Conservation (phyloP, 352 stramenopile species). For the Pythium monospermum region DNA sequence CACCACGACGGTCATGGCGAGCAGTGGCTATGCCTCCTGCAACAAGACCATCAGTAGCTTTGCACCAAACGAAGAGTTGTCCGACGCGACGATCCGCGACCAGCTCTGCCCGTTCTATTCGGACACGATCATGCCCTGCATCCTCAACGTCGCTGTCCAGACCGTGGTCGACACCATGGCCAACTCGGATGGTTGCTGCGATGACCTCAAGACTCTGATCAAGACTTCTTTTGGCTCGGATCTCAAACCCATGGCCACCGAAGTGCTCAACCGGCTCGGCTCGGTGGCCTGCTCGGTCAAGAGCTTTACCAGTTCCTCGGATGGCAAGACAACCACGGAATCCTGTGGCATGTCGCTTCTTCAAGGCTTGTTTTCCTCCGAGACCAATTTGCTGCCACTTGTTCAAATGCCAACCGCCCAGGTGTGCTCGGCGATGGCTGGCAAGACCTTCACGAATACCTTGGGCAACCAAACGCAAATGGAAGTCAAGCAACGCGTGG, state of each 20-base stretch:
- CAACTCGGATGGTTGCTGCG: slow-evolving; percentile 29
- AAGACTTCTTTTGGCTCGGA: slow-evolving; percentile 28
- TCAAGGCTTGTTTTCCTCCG: slow-evolving; percentile 19
- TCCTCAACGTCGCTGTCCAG: slow-evolving; percentile 28
- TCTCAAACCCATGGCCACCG: slow-evolving; percentile 25
- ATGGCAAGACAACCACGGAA: slow-evolving; percentile 19
- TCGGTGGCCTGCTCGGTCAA: slow-evolving; percentile 34
- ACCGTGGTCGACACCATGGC: slow-evolving; percentile 19
- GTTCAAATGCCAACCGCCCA: slow-evolving; percentile 40
- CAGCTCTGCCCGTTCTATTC: slow-evolving; percentile 26
- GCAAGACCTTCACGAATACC: slow-evolving; percentile 35
- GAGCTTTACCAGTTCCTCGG: slow-evolving; percentile 28
- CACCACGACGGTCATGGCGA: slow-evolving; percentile 11
- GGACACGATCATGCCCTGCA: slow-evolving; percentile 29
- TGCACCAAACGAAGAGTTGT: slow-evolving; percentile 1
- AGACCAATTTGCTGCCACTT: slow-evolving; percentile 16
- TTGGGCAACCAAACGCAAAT: slow-evolving; percentile 24
- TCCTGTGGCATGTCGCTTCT: slow-evolving; percentile 30
- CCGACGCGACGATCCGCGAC: slow-evolving; percentile 5
- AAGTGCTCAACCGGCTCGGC: slow-evolving; percentile 21
- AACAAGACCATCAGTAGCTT: slow-evolving; percentile 20
- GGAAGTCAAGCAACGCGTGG: slow-evolving; percentile 19
- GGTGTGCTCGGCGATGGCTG: slow-evolving; percentile 39
- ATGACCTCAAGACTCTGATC: slow-evolving; percentile 33
- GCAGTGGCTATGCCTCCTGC: slow-evolving; percentile 22